Evolutionary conservation across 2,329 filamentous ascomycete species (phyloP).

Genomic region (Emydomyces testavorans): DNA sequence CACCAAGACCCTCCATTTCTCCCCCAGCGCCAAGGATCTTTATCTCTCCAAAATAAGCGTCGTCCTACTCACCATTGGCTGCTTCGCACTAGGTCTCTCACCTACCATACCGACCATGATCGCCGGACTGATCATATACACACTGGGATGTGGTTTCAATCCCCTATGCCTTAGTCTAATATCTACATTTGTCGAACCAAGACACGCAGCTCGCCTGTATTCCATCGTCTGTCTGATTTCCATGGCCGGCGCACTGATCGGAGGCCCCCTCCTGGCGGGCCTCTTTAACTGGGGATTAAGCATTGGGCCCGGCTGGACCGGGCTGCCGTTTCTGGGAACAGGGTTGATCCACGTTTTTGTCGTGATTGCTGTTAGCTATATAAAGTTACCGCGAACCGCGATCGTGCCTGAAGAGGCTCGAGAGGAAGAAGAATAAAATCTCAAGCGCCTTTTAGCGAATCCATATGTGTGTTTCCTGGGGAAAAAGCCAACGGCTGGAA

Average conservation of each 20-base stretch:
- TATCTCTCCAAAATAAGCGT: constrained; percentile 38
- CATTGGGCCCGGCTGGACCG: constrained; percentile 37
- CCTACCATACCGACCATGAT: constrained; percentile 35
- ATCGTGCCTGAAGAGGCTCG: not conserved
- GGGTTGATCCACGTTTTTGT: constrained; percentile 23
- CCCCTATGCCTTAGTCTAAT: constrained; percentile 39
- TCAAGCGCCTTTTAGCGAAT: not conserved
- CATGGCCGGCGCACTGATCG: constrained; percentile 38
- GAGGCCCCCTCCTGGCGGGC: constrained; percentile 37
- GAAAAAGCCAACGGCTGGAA: too few species aligned
- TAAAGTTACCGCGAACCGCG: constrained; percentile 9
- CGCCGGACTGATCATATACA: constrained; percentile 38
- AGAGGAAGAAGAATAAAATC: not conserved
- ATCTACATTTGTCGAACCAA: constrained; percentile 38
- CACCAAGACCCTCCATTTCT: constrained; percentile 17
- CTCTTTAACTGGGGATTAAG: constrained; percentile 39
- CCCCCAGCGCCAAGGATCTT: constrained; percentile 36
- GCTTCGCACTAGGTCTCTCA: constrained; percentile 38
- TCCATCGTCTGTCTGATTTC: constrained; percentile 41
- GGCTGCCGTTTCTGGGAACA: constrained; percentile 38
- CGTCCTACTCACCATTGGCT: constrained; percentile 34
- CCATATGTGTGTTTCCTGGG: too few species aligned
- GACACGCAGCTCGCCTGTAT: constrained; percentile 40
- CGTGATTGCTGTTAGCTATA: constrained; percentile 10
- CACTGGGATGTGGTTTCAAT: constrained; percentile 39